Base-by-base conservation (phyloP, 2,329 filamentous ascomycete genomes). In the Diaporthe aspalathi region DNA sequence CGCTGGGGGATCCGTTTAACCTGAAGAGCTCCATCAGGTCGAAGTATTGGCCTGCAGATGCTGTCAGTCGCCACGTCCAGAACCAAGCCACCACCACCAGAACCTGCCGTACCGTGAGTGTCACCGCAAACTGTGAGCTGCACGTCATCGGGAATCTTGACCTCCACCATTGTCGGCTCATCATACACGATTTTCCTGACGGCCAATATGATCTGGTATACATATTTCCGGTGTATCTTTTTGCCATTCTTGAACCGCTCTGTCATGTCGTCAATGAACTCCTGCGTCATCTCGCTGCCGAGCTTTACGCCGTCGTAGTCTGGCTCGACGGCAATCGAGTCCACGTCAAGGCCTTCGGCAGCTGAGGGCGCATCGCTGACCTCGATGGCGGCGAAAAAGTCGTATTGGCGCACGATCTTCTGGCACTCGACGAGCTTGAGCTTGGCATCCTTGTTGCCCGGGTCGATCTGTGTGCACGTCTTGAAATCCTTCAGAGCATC, bases 211-310 rank as follows among this genome's bases (percentile, higher is more conserved):
- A 99, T 99, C 84, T 98, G 94, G 86, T 95, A 98, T 75, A 95
- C 96, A 80, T 98, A 99, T 88, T 98, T 99, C 84, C 90, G 92
- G 82, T 96, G 94, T 70, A 99, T 88, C 83, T 94, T 95, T 88
- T 99, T 98, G 79, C 96, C 96, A 65, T 89, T 92, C 88, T 97
- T 97, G 88, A 99, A 99, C 40, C 96, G 88, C 81, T 96, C 89
- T 70, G 94, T 95, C 95, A 98, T 98, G 84, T 99, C 95, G 77
- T 97, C 93, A 77, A 99, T 93, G 79, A 99, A 99, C 77, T 98
- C 95, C 76, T 95, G 90, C 1, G 95, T 98, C 94, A 99, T 99
- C 80, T 93, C 88, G 66, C 92, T 88, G 49, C 89, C 92, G 67
- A 99, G 84, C 70, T 87, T 88, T 27, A 91, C 92, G 73, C 96